Evolutionary conservation across 2,329 filamentous ascomycete genomes (phyloP).

Genomic region (Aspergillus sergii): DNA sequence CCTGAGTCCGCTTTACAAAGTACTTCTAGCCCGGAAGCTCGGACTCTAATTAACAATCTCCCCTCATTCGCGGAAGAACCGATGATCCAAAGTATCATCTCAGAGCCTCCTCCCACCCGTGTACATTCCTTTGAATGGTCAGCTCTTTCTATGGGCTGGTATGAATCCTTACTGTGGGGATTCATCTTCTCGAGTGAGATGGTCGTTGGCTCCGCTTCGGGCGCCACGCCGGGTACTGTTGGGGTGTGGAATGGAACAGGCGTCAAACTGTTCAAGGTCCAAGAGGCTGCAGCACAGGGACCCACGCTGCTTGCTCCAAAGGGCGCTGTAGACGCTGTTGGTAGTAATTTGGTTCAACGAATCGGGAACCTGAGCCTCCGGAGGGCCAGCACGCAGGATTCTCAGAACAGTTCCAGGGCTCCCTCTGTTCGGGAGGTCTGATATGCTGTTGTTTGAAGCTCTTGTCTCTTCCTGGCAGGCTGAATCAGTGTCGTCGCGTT

Average conservation of each 20-base stretch:
- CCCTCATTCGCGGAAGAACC: constrained; percentile 52
- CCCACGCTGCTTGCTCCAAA: constrained; percentile 82
- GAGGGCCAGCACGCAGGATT: constrained; percentile 37
- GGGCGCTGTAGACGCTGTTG: constrained; percentile 90
- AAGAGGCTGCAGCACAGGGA: constrained; percentile 77
- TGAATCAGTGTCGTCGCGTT: constrained; percentile 1
- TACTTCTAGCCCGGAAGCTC: constrained; percentile 42
- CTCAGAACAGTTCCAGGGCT: constrained; percentile 29
- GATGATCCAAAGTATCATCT: constrained; percentile 66
- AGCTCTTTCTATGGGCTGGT: constrained; percentile 87
- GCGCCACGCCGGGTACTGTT: constrained; percentile 73
- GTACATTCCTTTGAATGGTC: constrained; percentile 96
- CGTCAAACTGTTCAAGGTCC: constrained; percentile 86
- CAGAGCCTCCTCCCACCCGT: constrained; percentile 70
- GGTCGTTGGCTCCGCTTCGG: constrained; percentile 55
- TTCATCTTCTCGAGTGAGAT: constrained; percentile 91
- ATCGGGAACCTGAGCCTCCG: constrained; percentile 78
- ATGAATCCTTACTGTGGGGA: constrained; percentile 91
- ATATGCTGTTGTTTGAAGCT: constrained; percentile 18
- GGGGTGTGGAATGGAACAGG: constrained; percentile 92
- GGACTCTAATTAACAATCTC: constrained; percentile 46
- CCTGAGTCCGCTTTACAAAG: constrained; percentile 51
- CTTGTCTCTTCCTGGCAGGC: neutral
- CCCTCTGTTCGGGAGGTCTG: constrained; percentile 42
- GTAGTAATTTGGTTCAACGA: constrained; percentile 82